phyloP scores from a whole-genome alignment of 1,284 basidiomycete genomes.

The Boletus smithii region DNA sequence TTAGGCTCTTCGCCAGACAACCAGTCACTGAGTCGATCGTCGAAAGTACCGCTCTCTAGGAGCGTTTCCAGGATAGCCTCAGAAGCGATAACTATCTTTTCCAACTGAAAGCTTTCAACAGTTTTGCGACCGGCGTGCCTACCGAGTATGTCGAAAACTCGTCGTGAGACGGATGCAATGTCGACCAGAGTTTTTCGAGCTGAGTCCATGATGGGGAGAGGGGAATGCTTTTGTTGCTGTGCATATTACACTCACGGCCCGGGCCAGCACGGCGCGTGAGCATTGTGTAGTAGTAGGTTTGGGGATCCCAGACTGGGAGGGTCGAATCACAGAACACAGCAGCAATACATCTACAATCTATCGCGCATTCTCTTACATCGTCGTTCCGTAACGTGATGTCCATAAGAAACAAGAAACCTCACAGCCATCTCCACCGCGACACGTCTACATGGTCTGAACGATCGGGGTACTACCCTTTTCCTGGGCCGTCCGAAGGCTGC shows the following conservation, averaged over 20 bases:
- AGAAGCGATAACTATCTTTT: constrained; percentile 13
- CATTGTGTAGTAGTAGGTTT: too few species aligned
- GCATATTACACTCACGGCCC: too few species aligned
- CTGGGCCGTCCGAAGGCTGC: constrained; percentile 68
- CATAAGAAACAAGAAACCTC: neutral
- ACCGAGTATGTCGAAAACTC: neutral
- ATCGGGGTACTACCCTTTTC: constrained; percentile 75
- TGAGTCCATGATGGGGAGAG: neutral
- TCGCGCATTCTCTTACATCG: neutral
- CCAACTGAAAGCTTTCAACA: constrained; percentile 9
- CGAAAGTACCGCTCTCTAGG: neutral
- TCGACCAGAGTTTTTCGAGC: constrained; percentile 4
- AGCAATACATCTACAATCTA: neutral
- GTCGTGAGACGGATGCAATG: constrained; percentile 6
- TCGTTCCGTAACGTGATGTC: neutral
- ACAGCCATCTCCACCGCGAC: neutral
- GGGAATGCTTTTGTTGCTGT: too few species aligned
- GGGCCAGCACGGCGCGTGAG: too few species aligned
- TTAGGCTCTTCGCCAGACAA: constrained; percentile 1
- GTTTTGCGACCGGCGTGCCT: constrained; percentile 3
- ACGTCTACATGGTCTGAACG: constrained; percentile 38
- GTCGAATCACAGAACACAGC: neutral
- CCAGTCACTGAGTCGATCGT: constrained; percentile 11
- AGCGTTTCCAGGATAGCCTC: constrained; percentile 1
- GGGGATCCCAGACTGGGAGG: too few species aligned